Conservation (phyloP, 352 stramenopile species). For the Globisporangium nodosum region DNA sequence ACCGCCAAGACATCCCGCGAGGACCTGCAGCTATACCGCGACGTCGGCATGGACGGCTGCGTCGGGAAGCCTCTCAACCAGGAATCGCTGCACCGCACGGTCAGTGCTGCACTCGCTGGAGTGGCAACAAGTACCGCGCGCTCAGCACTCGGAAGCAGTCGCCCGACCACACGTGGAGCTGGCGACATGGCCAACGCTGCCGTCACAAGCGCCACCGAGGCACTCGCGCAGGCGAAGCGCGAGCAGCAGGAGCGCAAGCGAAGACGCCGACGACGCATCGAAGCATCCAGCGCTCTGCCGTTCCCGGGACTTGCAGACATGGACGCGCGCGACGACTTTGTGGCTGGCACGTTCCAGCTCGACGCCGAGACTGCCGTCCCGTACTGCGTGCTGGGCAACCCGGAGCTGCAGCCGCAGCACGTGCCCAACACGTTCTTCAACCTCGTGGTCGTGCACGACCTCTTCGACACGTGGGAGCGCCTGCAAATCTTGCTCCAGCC, state of each 20-base stretch:
- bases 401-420: slow-evolving; percentile 8
- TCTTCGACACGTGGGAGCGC: slow-evolving; percentile 94
- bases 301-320: slow-evolving; percentile 44
- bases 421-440: slow-evolving; percentile 86
- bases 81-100: slow-evolving; percentile 62
- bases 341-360: slow-evolving; percentile 79
- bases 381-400: slow-evolving; percentile 84
- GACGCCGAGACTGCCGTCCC: slow-evolving; percentile 91
- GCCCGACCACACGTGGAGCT: background rate
- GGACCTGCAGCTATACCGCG: slow-evolving; percentile 86
- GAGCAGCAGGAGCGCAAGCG: slow-evolving; percentile 36
- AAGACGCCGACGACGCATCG: slow-evolving; percentile 26
- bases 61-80: slow-evolving; percentile 74
- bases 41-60: slow-evolving; percentile 89
- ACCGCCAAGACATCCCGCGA: slow-evolving; percentile 45
- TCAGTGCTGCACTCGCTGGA: slow-evolving; percentile 70
- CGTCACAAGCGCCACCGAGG: slow-evolving; percentile 27
- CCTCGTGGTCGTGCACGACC: slow-evolving; percentile 92
- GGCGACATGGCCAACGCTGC: slow-evolving; percentile 6
- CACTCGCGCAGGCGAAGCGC: slow-evolving; percentile 35
- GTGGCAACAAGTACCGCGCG: background rate
- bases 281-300: slow-evolving; percentile 31
- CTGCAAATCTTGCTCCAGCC: slow-evolving; percentile 92
- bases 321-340: slow-evolving; percentile 44
- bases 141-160: background rate